A percentile compares a stretch with the other conserved stretches of the same genome.
phyloP scores from a whole-genome alignment of 768 basidiomycete genomes.

The Leucosporidium creatinivorum region DNA sequence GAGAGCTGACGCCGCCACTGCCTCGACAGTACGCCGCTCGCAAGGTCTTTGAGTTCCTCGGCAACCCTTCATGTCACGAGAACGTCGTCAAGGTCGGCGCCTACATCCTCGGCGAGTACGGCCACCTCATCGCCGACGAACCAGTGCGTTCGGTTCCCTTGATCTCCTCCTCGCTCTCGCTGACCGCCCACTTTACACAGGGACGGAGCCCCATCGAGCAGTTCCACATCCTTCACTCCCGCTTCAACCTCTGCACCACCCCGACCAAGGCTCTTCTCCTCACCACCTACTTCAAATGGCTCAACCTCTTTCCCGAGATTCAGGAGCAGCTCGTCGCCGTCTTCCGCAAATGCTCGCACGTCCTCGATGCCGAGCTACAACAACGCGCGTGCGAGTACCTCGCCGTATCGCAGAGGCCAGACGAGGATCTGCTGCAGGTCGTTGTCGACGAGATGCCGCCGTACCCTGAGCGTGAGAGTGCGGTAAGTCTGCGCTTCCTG shows the following conservation, averaged over 20 bases:
- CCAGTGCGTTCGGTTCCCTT: slow-evolving; percentile 51
- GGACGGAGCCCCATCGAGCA: slow-evolving; percentile 79
- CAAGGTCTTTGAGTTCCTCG: slow-evolving; percentile 82
- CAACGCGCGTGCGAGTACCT: slow-evolving; percentile 98
- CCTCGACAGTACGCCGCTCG: slow-evolving; percentile 66
- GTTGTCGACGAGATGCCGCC: slow-evolving; percentile 99
- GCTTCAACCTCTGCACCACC: slow-evolving; percentile 88
- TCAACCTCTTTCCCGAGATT: slow-evolving; percentile 98
- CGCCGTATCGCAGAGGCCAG: slow-evolving; percentile 70
- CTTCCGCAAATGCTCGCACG: slow-evolving; percentile 94
- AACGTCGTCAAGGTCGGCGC: slow-evolving; percentile 94
- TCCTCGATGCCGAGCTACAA: slow-evolving; percentile 92
- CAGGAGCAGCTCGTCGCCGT: slow-evolving; percentile 86
- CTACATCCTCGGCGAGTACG: slow-evolving; percentile 96
- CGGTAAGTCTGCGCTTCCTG: slow-evolving; percentile 46
- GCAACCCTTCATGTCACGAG: slow-evolving; percentile 57
- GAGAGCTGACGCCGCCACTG: neutral
- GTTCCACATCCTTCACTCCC: slow-evolving; percentile 83
- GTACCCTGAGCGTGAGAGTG: slow-evolving; percentile 89
- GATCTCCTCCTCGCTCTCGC: neutral
- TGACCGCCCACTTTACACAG: neutral
- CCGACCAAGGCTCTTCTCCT: slow-evolving; percentile 84
- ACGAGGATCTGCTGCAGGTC: slow-evolving; percentile 85
- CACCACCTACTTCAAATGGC: slow-evolving; percentile 99
- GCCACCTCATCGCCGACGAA: slow-evolving; percentile 94